Evolutionary conservation across 1,284 basidiomycete species (phyloP), one percentile per base, ranked within the genome.

Genomic region (Ustilago loliicola): DNA sequence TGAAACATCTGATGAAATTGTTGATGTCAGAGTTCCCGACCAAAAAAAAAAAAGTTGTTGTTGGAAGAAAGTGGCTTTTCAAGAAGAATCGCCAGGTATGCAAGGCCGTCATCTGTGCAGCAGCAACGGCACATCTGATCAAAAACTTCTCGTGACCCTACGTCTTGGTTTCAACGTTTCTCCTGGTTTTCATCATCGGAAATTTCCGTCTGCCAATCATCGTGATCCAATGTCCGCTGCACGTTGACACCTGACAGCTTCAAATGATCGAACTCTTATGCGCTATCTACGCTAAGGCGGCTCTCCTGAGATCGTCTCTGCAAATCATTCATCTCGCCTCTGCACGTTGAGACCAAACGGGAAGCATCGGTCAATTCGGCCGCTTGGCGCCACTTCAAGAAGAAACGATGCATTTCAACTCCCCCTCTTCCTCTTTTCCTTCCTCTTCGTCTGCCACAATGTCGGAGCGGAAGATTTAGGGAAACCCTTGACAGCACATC

Each of bases 141-240:
- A 6, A 15, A 56, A 59, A 34, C 51, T 56, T 60, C 61, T 55
- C 59, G 53, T 61, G 54, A 71, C 69, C 57, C 32, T 34, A 61
- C 52, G 36, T 53, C 30, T 25, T 7, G 25, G 3, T 48, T 52
- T 29, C 17, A 47, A 19, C 13, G 2, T 45, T 45, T 21, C 42
- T 45, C 21, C 42, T 45, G 8, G 42, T 25, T 11, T 19, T 47
- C 32, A 17, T 34, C 60, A n/a, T 63, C 66, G 68, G 59, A 71
- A 66, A 54, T 48, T 56, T 72, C 59, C 63, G 63, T 57, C 63
- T 66, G 30, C 58, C 63, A 61, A 61, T 66, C 50, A 58, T 47
- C 25, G 17, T 48, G 40, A 47, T 23, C 48, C 68, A 40, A 52
- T 42, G 38, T 64, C 55, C 54, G 63, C 48, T 62, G 55, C 63